phyloP scores from a whole-genome alignment of 192 early-diverging fungal genomes.

The Coemansia javaensis region DNA sequence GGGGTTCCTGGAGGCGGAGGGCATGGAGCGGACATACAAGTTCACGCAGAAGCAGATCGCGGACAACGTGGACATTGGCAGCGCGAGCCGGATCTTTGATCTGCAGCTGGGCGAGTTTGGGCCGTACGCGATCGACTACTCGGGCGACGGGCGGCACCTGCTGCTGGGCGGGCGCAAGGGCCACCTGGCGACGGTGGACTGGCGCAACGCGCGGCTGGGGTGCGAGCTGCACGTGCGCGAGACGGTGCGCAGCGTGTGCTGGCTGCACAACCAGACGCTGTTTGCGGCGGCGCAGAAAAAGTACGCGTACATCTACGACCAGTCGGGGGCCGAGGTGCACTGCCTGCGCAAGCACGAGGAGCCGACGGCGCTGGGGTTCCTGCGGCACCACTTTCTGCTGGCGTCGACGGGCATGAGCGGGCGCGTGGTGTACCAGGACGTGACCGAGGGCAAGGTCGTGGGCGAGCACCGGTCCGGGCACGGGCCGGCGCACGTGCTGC shows the following conservation, averaged over 20 bases:
- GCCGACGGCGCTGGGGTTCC: constrained; percentile 77
- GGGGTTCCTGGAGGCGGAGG: constrained; percentile 84
- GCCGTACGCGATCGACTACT: constrained; percentile 86
- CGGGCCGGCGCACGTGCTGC: constrained; percentile 77
- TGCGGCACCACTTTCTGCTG: constrained; percentile 91
- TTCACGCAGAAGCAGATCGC: constrained; percentile 65
- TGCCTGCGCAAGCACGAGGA: constrained; percentile 77
- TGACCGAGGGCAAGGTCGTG: constrained; percentile 81
- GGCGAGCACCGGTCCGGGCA: constrained; percentile 72
- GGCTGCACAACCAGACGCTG: constrained; percentile 93
- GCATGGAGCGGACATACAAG: constrained; percentile 84
- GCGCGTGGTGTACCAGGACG: constrained; percentile 87
- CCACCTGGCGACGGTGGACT: constrained; percentile 88
- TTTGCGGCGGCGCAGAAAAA: constrained; percentile 96
- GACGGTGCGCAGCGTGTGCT: constrained; percentile 85
- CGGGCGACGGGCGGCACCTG: constrained; percentile 74
- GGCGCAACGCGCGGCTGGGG: constrained; percentile 71
- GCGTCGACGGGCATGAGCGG: constrained; percentile 77
- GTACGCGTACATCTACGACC: constrained; percentile 92
- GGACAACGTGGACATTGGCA: constrained; percentile 69
- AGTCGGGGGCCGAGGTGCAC: constrained; percentile 85
- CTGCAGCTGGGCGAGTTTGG: constrained; percentile 75
- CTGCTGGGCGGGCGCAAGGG: constrained; percentile 76
- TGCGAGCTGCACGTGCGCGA: constrained; percentile 86
- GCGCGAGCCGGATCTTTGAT: constrained; percentile 73